phyloP scores from a whole-genome alignment of 257 asterid species.

The Voacanga thouarsii region DNA sequence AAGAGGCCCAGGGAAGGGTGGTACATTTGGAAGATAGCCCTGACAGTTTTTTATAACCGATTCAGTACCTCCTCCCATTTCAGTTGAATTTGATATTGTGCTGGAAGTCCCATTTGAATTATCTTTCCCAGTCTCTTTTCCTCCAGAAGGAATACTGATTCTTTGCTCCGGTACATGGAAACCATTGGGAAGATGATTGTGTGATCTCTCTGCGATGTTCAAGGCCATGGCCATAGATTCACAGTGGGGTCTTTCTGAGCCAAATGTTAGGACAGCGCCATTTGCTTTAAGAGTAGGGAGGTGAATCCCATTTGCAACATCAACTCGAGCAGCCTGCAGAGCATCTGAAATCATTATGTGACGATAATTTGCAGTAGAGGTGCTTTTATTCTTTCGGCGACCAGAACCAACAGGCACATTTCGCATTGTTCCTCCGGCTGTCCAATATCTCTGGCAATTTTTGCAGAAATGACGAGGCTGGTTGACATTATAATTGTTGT shows the following conservation, averaged over 20 bases:
- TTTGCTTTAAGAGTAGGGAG: conserved; percentile 27
- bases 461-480: conserved; percentile 89
- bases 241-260: conserved; percentile 29
- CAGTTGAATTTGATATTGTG: conserved; percentile 12
- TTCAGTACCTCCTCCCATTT: conserved; percentile 8
- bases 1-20: conserved; percentile 16
- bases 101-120: conserved; percentile 24
- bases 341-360: conserved; percentile 35
- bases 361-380: conserved; percentile 26
- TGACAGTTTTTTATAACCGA: conserved; percentile 5
- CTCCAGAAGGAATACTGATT: conserved; percentile 4
- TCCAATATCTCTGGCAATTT: conserved; percentile 89
- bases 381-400: conserved; percentile 62
- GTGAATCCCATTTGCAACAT: conserved; percentile 32
- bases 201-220: conserved; percentile 26
- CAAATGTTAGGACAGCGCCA: conserved; percentile 44
- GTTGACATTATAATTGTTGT: conserved; percentile 80
- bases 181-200: conserved; percentile 20
- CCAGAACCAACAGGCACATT: conserved; percentile 89
- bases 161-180: conserved; percentile 19
- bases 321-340: conserved; percentile 26
- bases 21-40: conserved; percentile 18
- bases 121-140: conserved; percentile 13
- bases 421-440: conserved; percentile 85
- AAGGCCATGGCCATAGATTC: conserved; percentile 24